phyloP scores from a whole-genome alignment of 441 rosid genomes.

The Geranium incanum region DNA sequence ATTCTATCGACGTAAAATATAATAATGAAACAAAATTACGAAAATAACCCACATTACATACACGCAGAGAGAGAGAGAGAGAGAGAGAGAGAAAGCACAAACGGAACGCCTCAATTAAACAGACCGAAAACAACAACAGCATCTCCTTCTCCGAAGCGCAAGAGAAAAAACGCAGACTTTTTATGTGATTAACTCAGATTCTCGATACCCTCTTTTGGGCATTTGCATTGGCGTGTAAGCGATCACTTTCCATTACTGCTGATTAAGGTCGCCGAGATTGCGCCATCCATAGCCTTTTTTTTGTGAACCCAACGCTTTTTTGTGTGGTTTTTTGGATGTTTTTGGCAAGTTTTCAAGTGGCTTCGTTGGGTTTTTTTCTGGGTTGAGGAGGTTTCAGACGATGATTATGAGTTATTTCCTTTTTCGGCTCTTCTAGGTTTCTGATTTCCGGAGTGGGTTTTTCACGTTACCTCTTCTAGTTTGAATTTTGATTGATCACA shows the following conservation, averaged over 20 bases:
- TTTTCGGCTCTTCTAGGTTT: conserved; percentile 1
- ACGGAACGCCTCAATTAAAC: conserved; percentile 8
- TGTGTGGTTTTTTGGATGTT: neutral
- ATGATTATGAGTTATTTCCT: neutral
- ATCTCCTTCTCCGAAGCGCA: neutral
- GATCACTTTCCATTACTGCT: conserved; percentile 6
- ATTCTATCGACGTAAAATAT: neutral
- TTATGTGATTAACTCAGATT: neutral
- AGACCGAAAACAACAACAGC: conserved; percentile 1
- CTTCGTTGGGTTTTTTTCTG: neutral
- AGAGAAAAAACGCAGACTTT: conserved; percentile 8
- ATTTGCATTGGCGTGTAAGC: neutral
- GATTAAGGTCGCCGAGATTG: neutral
- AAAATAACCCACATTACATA: neutral
- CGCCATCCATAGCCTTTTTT: neutral
- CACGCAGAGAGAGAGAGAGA: neutral
- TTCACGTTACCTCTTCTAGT: neutral
- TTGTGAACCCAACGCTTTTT: neutral
- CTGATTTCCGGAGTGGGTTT: conserved; percentile 6
- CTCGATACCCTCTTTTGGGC: neutral
- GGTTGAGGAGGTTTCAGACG: conserved; percentile 5
- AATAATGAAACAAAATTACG: neutral
- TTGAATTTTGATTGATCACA: conserved; percentile 6
- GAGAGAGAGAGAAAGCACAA: neutral
- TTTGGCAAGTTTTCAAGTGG: conserved; percentile 2